Percentiles rank a stretch among this genome's conserved stretches.
These are phyloP conservation scores for Aspergillus cristatus DNA, from an alignment of 495 filamentous ascomycete genomes.

Conservation along the genomic window DNA sequence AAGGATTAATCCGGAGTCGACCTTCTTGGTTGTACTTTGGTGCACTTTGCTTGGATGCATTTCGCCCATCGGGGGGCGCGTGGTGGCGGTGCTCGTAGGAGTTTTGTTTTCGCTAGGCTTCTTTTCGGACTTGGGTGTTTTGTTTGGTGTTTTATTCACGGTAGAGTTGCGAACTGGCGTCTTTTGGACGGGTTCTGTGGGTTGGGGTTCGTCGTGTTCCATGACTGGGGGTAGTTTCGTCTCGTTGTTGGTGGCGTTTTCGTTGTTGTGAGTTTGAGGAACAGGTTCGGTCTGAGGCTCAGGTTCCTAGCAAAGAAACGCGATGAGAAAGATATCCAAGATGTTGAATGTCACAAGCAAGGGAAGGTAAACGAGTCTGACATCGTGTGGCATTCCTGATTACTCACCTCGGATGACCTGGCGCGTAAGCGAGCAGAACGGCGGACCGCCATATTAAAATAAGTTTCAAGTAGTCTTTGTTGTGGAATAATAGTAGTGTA, in stretches of 20 bases:
- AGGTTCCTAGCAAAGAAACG: background rate
- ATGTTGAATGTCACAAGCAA: background rate
- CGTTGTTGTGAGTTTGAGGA: no score
- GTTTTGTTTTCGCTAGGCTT: conserved; percentile 36
- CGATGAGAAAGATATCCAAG: no score
- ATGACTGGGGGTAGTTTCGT: conserved; percentile 24
- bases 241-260: conserved; percentile 2
- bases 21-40: conserved; percentile 57
- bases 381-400: background rate
- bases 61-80: conserved; percentile 50
- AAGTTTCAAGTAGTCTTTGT: background rate
- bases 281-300: background rate
- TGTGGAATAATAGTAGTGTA: no score
- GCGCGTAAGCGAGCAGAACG: conserved; percentile 13
- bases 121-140: conserved; percentile 9
- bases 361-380: background rate
- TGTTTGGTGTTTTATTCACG: conserved; percentile 7
- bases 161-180: conserved; percentile 7
- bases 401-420: conserved; percentile 12
- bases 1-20: conserved; percentile 55
- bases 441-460: conserved; percentile 11
- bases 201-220: conserved; percentile 28
- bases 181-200: conserved; percentile 8
- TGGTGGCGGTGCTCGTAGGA: conserved; percentile 27
- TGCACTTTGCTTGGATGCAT: conserved; percentile 75